Evolutionary conservation across 257 asterid genomes (phyloP).

Genomic region (Nicotiana attenuata): DNA sequence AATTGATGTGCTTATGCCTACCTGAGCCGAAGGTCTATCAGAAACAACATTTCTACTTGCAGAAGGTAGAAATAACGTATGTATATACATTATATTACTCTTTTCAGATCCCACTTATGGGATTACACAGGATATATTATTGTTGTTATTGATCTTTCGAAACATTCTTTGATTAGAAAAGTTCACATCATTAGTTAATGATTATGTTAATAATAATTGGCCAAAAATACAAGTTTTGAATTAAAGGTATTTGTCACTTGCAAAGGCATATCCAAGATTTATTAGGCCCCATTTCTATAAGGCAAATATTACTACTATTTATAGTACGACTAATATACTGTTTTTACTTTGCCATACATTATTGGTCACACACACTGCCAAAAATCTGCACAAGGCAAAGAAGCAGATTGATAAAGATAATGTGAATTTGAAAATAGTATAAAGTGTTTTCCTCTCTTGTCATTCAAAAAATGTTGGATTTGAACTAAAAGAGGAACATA

Average conservation of each 20-base stretch:
- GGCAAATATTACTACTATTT: not conserved
- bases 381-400: not conserved
- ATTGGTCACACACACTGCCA: constrained; percentile 2
- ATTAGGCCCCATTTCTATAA: constrained; percentile 1
- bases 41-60: accelerated
- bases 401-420: not conserved
- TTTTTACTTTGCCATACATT: constrained; percentile 1
- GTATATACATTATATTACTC: too few relatives aligned
- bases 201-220: not conserved
- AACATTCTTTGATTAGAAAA: not conserved
- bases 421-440: constrained; percentile 6
- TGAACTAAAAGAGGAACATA: not conserved
- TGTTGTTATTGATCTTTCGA: too few relatives aligned
- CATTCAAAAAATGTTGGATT: constrained; percentile 7
- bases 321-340: not conserved
- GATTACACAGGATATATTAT: too few relatives aligned
- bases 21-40: too few relatives aligned
- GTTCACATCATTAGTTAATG: constrained; percentile 1
- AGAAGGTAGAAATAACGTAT: too few relatives aligned
- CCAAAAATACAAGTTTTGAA: not conserved
- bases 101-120: too few relatives aligned
- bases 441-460: not conserved
- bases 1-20: too few relatives aligned
- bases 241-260: constrained; percentile 5
- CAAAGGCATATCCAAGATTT: not conserved